A percentile compares a stretch with the other conserved stretches of the same genome.
These are phyloP conservation scores for Microbotryum intermedium DNA, from an alignment of 1,284 basidiomycete species.

Conservation along the genomic window DNA sequence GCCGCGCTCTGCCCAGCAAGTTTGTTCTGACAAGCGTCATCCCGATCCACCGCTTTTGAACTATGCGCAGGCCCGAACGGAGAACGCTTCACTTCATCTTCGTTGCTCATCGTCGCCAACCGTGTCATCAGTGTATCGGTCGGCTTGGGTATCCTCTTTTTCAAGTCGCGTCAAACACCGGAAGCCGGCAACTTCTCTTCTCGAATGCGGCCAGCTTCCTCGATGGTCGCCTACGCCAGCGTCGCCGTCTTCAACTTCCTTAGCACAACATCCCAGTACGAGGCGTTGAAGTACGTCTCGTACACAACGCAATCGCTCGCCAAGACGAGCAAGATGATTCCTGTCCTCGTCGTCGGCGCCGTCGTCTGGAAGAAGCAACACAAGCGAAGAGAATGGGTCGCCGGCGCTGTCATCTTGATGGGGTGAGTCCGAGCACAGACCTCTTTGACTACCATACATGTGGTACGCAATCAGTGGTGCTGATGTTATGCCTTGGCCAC, in stretches of 20 bases:
- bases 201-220: neutral
- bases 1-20: neutral
- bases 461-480: neutral
- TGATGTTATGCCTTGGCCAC: neutral
- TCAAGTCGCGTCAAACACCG: slow-evolving; percentile 5
- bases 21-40: neutral
- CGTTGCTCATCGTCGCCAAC: slow-evolving; percentile 31
- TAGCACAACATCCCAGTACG: slow-evolving; percentile 31
- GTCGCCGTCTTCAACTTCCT: slow-evolving; percentile 32
- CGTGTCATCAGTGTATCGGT: slow-evolving; percentile 26
- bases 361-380: slow-evolving; percentile 30
- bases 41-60: neutral
- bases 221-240: slow-evolving; percentile 17
- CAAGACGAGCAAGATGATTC: slow-evolving; percentile 33
- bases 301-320: slow-evolving; percentile 11
- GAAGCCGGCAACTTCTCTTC: neutral
- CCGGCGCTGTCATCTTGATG: slow-evolving; percentile 28
- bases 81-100: slow-evolving; percentile 30
- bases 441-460: too few species aligned
- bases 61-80: slow-evolving; percentile 12
- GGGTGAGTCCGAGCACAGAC: slow-evolving; percentile 6
- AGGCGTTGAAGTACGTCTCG: slow-evolving; percentile 28
- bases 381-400: slow-evolving; percentile 27
- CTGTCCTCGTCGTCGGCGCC: slow-evolving; percentile 30
- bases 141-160: slow-evolving; percentile 23